phyloP scores from a whole-genome alignment of 208 protist genomes.

The Vickermania spadyakhi region DNA sequence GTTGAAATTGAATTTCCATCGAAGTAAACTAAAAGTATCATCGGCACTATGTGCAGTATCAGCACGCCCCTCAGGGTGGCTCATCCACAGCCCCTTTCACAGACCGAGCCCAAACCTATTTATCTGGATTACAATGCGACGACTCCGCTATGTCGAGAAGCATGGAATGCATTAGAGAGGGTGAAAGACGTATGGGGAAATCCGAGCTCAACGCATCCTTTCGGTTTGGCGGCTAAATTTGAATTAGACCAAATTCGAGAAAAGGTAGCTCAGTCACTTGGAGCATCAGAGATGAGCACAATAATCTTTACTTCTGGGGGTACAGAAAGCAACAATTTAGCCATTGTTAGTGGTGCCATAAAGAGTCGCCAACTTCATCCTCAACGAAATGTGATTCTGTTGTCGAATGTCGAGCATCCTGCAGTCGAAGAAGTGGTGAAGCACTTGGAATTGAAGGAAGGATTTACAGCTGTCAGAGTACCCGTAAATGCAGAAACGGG shows the following conservation, averaged over 20 bases:
- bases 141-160: conserved; percentile 78
- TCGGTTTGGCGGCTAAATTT: conserved; percentile 74
- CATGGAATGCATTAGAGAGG: conserved; percentile 55
- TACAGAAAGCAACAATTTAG: conserved; percentile 92
- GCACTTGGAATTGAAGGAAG: conserved; percentile 14
- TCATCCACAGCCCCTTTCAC: conserved; percentile 36
- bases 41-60: neutral
- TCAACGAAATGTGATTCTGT: conserved; percentile 42
- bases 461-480: conserved; percentile 11
- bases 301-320: conserved; percentile 92
- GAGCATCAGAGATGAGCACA: conserved; percentile 25
- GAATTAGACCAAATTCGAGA: conserved; percentile 65
- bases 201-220: conserved; percentile 80
- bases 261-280: conserved; percentile 38
- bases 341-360: conserved; percentile 60
- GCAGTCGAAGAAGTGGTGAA: conserved; percentile 79
- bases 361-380: conserved; percentile 22
- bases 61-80: conserved; percentile 52
- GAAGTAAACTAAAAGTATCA: too few species aligned
- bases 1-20: too few species aligned
- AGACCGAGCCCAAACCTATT: conserved; percentile 59
- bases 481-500: conserved; percentile 32
- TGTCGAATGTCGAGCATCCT: conserved; percentile 77
- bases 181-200: conserved; percentile 82
- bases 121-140: conserved; percentile 94